These are phyloP conservation scores for Cicer pinnatifidum DNA, from an alignment of 306 rosid species.

Conservation along the genomic window DNA sequence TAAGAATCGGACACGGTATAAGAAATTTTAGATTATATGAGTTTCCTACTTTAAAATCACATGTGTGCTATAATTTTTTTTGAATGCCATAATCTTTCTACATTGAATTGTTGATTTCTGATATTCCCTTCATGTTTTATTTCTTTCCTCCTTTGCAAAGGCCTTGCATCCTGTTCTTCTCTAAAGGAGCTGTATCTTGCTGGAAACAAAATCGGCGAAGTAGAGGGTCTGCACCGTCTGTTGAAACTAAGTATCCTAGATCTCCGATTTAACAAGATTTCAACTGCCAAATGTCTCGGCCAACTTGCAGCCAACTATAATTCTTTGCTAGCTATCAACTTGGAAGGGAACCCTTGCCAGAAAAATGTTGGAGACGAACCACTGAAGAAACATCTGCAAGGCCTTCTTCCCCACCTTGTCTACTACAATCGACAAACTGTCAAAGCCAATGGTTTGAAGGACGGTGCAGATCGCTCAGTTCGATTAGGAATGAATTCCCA, in stretches of 20 bases:
- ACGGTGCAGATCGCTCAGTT: slow-evolving; percentile 65
- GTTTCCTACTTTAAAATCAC: not conserved
- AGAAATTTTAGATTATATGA: slow-evolving; percentile 32
- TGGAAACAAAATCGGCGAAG: slow-evolving; percentile 94
- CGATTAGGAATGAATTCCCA: slow-evolving; percentile 67
- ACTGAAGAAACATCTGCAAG: slow-evolving; percentile 80
- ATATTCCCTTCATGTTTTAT: slow-evolving; percentile 32
- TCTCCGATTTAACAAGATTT: slow-evolving; percentile 85
- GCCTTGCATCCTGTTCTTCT: slow-evolving; percentile 88
- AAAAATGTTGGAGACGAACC: slow-evolving; percentile 97
- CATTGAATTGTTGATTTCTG: slow-evolving; percentile 35
- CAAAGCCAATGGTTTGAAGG: slow-evolving; percentile 66
- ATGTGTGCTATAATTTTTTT: not conserved
- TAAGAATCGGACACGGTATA: slow-evolving; percentile 90
- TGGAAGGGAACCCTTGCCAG: slow-evolving; percentile 94
- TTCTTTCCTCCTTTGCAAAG: slow-evolving; percentile 48
- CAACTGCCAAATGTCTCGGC: slow-evolving; percentile 91
- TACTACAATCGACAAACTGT: slow-evolving; percentile 74
- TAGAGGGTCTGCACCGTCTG: slow-evolving; percentile 96
- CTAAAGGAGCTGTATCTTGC: slow-evolving; percentile 92
- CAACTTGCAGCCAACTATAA: slow-evolving; percentile 94
- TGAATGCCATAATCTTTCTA: slow-evolving; percentile 7
- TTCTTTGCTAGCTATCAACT: slow-evolving; percentile 84
- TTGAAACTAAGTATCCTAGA: slow-evolving; percentile 79
- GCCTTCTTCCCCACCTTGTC: slow-evolving; percentile 89